A percentile compares a stretch with the other conserved stretches of the same genome.
phyloP scores from a whole-genome alignment of 177 flowering plant species.

The Tripterygium wilfordii region DNA sequence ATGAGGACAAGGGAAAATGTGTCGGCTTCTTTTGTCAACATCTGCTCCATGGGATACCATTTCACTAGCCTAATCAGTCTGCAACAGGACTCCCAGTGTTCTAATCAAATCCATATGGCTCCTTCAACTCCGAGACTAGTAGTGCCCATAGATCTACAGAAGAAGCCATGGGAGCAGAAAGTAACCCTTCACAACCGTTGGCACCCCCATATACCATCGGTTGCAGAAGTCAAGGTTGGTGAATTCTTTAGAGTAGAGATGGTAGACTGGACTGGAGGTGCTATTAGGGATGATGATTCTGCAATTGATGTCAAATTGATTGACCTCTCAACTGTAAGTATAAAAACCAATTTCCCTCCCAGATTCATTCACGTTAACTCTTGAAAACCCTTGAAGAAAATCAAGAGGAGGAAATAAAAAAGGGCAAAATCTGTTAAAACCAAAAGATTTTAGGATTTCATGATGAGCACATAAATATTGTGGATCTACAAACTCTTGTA shows the following conservation, averaged over 20 bases:
- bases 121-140: slow-evolving; percentile 62
- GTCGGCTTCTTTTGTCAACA: slow-evolving; percentile 9
- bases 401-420: too few species aligned
- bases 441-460: too few species aligned
- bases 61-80: neutral
- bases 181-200: slow-evolving; percentile 79
- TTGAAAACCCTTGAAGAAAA: too few species aligned
- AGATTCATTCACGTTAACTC: too few species aligned
- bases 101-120: slow-evolving; percentile 57
- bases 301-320: slow-evolving; percentile 60
- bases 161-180: slow-evolving; percentile 71
- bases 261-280: slow-evolving; percentile 89
- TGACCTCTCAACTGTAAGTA: slow-evolving; percentile 80
- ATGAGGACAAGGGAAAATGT: slow-evolving; percentile 17
- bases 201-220: slow-evolving; percentile 77
- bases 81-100: neutral
- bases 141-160: slow-evolving; percentile 57
- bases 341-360: too few species aligned
- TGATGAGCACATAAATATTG: too few species aligned
- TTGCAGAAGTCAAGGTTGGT: slow-evolving; percentile 54
- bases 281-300: slow-evolving; percentile 53
- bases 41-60: slow-evolving; percentile 1
- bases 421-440: too few species aligned
- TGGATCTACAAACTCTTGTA: too few species aligned
- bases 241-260: slow-evolving; percentile 73